Evolutionary conservation across 202 grass and related monocot species (phyloP).

Genomic region (Brachypodium distachyon): DNA sequence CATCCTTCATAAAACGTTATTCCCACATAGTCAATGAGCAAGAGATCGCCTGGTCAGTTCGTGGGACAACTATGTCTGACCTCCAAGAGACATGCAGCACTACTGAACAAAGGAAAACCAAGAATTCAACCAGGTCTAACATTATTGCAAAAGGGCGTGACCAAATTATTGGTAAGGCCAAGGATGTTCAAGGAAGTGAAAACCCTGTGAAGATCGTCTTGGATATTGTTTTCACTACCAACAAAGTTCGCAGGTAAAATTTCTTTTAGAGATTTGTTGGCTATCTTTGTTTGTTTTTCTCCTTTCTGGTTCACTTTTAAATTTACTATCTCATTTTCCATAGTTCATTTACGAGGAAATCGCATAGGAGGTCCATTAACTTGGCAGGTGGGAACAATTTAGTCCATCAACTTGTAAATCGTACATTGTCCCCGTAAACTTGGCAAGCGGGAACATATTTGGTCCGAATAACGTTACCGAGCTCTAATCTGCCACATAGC

Average conservation of each 20-base stretch:
- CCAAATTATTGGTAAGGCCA: conserved; percentile 14
- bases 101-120: conserved; percentile 11
- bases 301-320: background rate
- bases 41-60: conserved; percentile 43
- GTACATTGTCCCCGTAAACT: too few relatives aligned
- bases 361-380: too few relatives aligned
- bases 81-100: background rate
- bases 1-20: conserved; percentile 47
- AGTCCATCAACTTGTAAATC: too few relatives aligned
- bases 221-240: conserved; percentile 25
- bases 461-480: too few relatives aligned
- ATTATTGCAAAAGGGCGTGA: conserved; percentile 2
- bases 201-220: conserved; percentile 16
- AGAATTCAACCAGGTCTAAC: conserved; percentile 14
- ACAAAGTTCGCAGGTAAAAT: conserved; percentile 40
- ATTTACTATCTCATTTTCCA: too few relatives aligned
- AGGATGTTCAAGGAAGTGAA: conserved; percentile 25
- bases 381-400: too few relatives aligned
- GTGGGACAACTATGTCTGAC: background rate
- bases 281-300: background rate
- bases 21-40: conserved; percentile 49
- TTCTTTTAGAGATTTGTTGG: background rate
- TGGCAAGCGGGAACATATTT: too few relatives aligned
- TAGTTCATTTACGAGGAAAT: too few relatives aligned
- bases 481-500: too few relatives aligned